Percentiles rank a stretch among this genome's conserved stretches.
Evolutionary conservation across 2,329 filamentous ascomycete species (phyloP).

Genomic region (Colletotrichum somersetense): DNA sequence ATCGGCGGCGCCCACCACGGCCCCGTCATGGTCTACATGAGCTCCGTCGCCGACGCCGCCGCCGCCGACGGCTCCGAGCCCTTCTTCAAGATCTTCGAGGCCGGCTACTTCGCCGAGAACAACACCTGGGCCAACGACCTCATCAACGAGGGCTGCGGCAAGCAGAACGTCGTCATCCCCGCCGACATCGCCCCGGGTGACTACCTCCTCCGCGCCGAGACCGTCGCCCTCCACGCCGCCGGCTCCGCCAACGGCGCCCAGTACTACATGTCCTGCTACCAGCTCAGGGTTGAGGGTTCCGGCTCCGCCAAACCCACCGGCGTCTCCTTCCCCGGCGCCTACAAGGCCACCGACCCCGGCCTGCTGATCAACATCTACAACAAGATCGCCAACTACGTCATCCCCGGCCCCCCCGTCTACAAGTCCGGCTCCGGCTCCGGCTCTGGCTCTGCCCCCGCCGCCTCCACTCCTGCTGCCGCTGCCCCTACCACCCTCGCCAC

Average conservation of each 20-base stretch:
- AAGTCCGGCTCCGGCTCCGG: conserved; percentile 44
- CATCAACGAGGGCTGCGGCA: conserved; percentile 42
- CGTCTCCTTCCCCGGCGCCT: conserved; percentile 43
- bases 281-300: conserved; percentile 46
- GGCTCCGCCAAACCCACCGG: conserved; percentile 44
- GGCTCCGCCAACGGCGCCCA: conserved; percentile 54
- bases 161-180: conserved; percentile 53
- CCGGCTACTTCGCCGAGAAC: conserved; percentile 49
- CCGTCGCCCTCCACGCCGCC: conserved; percentile 64
- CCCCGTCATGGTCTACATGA: conserved; percentile 62
- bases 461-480: conserved; percentile 5
- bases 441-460: background rate
- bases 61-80: conserved; percentile 57
- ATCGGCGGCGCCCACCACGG: conserved; percentile 67
- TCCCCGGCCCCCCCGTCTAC: conserved; percentile 41
- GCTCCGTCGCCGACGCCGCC: conserved; percentile 60
- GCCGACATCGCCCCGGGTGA: conserved; percentile 61
- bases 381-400: conserved; percentile 40
- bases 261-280: conserved; percentile 51
- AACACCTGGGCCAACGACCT: conserved; percentile 43
- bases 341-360: conserved; percentile 54
- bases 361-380: conserved; percentile 61
- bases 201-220: conserved; percentile 67
- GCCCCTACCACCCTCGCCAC: conserved; percentile 16
- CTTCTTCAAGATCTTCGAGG: conserved; percentile 67